Percentiles rank a stretch among this genome's conserved stretches.
phyloP scores from a whole-genome alignment of 495 filamentous ascomycete genomes.

The Xylaria nigripes region DNA sequence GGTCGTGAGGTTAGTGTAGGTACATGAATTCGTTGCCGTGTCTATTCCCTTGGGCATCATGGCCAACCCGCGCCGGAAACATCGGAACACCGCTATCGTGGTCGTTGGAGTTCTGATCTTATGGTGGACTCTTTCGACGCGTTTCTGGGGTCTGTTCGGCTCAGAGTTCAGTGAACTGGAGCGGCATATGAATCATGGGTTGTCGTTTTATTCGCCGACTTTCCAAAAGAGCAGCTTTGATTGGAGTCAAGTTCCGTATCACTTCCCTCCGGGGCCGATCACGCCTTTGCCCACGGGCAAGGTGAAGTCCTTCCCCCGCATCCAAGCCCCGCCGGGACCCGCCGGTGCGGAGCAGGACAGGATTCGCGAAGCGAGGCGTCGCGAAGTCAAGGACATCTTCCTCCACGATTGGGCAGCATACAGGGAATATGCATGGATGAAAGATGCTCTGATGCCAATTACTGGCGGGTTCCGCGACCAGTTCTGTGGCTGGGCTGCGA shows the following conservation, averaged over 20 bases:
- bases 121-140: conserved; percentile 16
- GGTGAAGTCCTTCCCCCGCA: conserved; percentile 45
- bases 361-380: conserved; percentile 48
- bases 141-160: conserved; percentile 3
- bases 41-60: neutral
- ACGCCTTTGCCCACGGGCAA: conserved; percentile 53
- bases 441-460: conserved; percentile 68
- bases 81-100: conserved; percentile 2
- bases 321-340: conserved; percentile 57
- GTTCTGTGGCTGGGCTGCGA: conserved; percentile 88
- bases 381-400: conserved; percentile 59
- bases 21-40: too few relatives aligned
- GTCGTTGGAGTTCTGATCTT: conserved; percentile 10
- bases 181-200: conserved; percentile 26
- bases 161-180: conserved; percentile 22
- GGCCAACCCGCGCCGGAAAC: neutral
- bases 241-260: conserved; percentile 52
- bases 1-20: too few relatives aligned
- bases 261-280: conserved; percentile 49
- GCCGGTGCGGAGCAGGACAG: conserved; percentile 47
- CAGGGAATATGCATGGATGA: conserved; percentile 64
- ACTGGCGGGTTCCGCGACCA: conserved; percentile 53
- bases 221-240: conserved; percentile 29
- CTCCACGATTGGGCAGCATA: conserved; percentile 69
- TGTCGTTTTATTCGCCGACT: neutral